These are phyloP conservation scores for Breynia disticha DNA, from an alignment of 441 rosid species.

Conservation along the genomic window DNA sequence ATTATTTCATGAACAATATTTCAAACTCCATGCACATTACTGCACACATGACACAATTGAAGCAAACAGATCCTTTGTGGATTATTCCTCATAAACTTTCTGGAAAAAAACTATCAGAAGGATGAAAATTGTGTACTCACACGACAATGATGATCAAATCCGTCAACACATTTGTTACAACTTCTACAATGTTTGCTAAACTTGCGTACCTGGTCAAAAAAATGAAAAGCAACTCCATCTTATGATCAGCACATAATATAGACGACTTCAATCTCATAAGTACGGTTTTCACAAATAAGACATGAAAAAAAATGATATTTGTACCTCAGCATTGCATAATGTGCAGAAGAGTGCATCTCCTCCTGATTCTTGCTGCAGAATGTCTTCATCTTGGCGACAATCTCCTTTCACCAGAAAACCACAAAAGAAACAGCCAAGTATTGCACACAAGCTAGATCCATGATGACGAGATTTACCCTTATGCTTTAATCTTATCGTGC, in stretches of 20 bases:
- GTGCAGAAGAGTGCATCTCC: slow-evolving; percentile 82
- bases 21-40: neutral
- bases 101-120: neutral
- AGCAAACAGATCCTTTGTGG: neutral
- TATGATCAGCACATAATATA: neutral
- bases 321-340: slow-evolving; percentile 86
- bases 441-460: slow-evolving; percentile 40
- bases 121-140: slow-evolving; percentile 30
- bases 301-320: slow-evolving; percentile 1
- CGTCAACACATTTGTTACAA: slow-evolving; percentile 91
- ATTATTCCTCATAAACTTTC: neutral
- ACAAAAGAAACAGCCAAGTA: slow-evolving; percentile 47
- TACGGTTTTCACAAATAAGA: neutral
- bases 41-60: neutral
- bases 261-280: neutral
- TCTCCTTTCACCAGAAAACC: slow-evolving; percentile 54
- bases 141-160: slow-evolving; percentile 97
- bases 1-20: neutral
- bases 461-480: slow-evolving; percentile 33
- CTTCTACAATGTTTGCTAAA: slow-evolving; percentile 98
- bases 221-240: slow-evolving; percentile 7
- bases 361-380: slow-evolving; percentile 34
- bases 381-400: slow-evolving; percentile 59
- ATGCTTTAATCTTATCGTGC: slow-evolving; percentile 31
- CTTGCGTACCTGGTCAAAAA: slow-evolving; percentile 53